A percentile compares a stretch with the other conserved stretches of the same genome.
Conservation (phyloP, 2,329 filamentous ascomycete genomes). For the Paracorniculantispora psalliotae region DNA sequence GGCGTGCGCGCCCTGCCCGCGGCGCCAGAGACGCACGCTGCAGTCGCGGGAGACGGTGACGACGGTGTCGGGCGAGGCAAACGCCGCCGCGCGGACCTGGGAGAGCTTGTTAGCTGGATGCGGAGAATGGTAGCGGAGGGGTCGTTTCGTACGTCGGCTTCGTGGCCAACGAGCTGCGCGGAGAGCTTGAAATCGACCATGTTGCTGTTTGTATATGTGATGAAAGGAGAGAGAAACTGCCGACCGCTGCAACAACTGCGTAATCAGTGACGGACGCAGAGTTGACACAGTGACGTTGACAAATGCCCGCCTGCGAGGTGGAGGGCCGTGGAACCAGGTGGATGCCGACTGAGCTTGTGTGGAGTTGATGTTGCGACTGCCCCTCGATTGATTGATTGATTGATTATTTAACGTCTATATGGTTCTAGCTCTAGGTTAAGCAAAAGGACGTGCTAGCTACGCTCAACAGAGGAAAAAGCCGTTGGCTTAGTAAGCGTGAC, state of each 20-base stretch:
- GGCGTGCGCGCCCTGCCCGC: constrained; percentile 59
- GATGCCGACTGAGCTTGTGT: constrained; percentile 11
- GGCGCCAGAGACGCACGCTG: constrained; percentile 82
- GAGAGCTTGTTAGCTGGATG: constrained; percentile 17
- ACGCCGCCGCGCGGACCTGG: constrained; percentile 82
- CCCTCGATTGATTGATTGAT: background rate
- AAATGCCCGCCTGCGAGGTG: constrained; percentile 9
- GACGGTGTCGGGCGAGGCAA: constrained; percentile 65
- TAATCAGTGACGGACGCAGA: background rate
- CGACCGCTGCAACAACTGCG: constrained; percentile 4
- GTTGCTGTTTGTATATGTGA: constrained; percentile 13
- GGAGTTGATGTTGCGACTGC: constrained; percentile 6
- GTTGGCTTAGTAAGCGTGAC: too few species aligned
- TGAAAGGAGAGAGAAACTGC: background rate
- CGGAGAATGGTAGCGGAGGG: background rate
- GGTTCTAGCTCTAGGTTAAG: too few species aligned
- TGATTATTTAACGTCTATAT: too few species aligned
- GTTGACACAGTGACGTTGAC: constrained; percentile 11
- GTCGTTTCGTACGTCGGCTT: constrained; percentile 73
- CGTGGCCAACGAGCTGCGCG: constrained; percentile 80
- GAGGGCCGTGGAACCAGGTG: constrained; percentile 13
- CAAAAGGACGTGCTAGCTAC: too few species aligned
- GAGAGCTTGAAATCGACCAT: constrained; percentile 92
- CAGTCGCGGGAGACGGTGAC: constrained; percentile 88
- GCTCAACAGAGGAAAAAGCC: too few species aligned